Conservation (phyloP, 2,329 filamentous ascomycete species). For the Monilinia laxa region DNA sequence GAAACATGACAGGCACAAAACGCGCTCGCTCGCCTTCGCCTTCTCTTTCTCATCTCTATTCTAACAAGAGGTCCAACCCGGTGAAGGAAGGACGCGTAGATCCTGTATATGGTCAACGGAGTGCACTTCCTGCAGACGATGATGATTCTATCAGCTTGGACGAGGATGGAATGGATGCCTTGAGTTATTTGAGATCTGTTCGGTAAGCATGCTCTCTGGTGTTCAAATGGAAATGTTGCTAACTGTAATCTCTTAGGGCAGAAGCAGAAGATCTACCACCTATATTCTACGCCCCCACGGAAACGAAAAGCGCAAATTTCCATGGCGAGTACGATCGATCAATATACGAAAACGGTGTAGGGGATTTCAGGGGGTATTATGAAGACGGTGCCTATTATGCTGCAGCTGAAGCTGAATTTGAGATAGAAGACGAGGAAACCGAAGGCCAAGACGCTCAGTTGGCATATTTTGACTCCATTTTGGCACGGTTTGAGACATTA, state of each 20-base stretch:
- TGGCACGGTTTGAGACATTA: constrained; percentile 63
- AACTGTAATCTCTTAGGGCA: constrained; percentile 56
- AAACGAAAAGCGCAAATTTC: constrained; percentile 38
- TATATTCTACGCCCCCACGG: constrained; percentile 63
- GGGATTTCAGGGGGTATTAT: constrained; percentile 65
- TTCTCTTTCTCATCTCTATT: constrained; percentile 23
- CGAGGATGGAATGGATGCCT: constrained; percentile 62
- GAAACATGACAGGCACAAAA: constrained; percentile 19
- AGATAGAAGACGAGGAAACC: constrained; percentile 34
- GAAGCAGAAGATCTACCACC: constrained; percentile 75
- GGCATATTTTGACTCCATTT: constrained; percentile 67
- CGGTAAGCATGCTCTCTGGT: constrained; percentile 52
- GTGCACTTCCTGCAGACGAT: constrained; percentile 61
- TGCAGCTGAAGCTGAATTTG: constrained; percentile 43
- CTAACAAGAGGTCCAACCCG: constrained; percentile 25
- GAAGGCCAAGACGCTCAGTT: constrained; percentile 50
- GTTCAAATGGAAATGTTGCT: constrained; percentile 33
- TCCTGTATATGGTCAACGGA: constrained; percentile 68
- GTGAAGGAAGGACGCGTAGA: constrained; percentile 48
- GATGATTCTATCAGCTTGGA: constrained; percentile 61
- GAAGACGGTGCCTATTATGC: constrained; percentile 78
- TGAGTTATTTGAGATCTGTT: constrained; percentile 70
- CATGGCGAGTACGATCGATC: constrained; percentile 37
- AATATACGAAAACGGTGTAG: constrained; percentile 51
- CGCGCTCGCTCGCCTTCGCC: constrained; percentile 16